Percentiles rank a stretch among this genome's conserved stretches.
These are phyloP conservation scores for Suillus subluteus DNA, from an alignment of 768 basidiomycete species.

Conservation along the genomic window DNA sequence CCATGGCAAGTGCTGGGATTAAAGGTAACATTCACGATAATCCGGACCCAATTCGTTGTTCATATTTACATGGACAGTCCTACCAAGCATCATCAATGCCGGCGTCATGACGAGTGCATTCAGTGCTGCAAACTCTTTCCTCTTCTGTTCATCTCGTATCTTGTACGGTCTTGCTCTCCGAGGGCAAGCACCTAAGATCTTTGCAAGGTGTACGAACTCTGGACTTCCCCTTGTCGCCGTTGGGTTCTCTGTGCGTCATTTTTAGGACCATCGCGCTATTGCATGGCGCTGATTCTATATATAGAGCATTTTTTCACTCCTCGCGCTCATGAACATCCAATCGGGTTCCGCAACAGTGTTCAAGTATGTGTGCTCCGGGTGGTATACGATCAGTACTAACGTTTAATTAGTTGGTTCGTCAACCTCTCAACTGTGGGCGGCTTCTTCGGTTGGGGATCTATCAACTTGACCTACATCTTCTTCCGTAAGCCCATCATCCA, in stretches of 20 bases:
- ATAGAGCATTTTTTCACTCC: constrained; percentile 46
- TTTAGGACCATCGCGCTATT: constrained; percentile 5
- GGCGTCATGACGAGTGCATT: constrained; percentile 72
- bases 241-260: constrained; percentile 28
- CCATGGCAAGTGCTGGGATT: constrained; percentile 69
- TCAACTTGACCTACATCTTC: constrained; percentile 73
- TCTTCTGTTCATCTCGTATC: constrained; percentile 54
- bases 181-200: constrained; percentile 54
- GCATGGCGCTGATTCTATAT: constrained; percentile 4
- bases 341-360: constrained; percentile 49
- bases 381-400: constrained; percentile 9
- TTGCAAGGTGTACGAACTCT: constrained; percentile 48
- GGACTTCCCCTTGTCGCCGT: constrained; percentile 54
- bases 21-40: constrained; percentile 41
- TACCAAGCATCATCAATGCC: constrained; percentile 73
- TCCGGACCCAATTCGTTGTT: background rate
- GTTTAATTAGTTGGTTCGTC: constrained; percentile 60
- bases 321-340: constrained; percentile 68
- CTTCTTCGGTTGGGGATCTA: constrained; percentile 68
- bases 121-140: constrained; percentile 68
- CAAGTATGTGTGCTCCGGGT: constrained; percentile 18
- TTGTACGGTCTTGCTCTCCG: constrained; percentile 48
- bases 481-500: constrained; percentile 51
- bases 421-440: constrained; percentile 69
- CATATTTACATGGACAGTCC: constrained; percentile 34